Base-by-base conservation (phyloP, 495 filamentous ascomycete species). In the Penicillium bialowiezense region DNA sequence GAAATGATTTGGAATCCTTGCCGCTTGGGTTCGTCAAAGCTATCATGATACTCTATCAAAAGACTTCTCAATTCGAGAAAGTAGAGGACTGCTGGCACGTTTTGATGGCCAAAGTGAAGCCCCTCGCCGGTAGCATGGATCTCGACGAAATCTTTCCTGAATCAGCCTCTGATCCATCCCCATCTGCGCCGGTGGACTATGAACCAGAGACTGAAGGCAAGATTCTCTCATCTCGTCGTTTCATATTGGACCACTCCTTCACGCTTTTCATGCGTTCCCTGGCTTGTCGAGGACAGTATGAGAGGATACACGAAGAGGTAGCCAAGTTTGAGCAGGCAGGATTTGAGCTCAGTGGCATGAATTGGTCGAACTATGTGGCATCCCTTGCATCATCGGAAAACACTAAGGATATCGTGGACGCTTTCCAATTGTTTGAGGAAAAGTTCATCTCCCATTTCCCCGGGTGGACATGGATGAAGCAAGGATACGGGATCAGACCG, bases 391-490 rank as follows among this genome's bases (percentile, higher is more conserved):
- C 58, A 23, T 81, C 76, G 2, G 60, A 67, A 3, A 41, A 56
- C 7, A 38, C 38, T 9, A 44, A 50, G 9, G 62, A 78, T 20
- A 61, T 67, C 31, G 3, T 69, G 3, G 56, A 70, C 19, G 88
- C 89, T 32, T 93, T 93, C 61, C 43, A 58, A 24, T 54, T 81
- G 17, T 90, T 86, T 68, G 90, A 96, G 67, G 52, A 69, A 10
- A 75, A 82, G 26, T 81, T 96, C 47, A 90, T 92, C 80, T 79
- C 79, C 5, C 71, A 78, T 35, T 95, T 88, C 78, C 74, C 74
- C 3, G 87, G 87, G 17, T 96, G 90, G 90, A 59, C 64, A 4
- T 45, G 55, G 39, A 38, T 76, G 40, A 58, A 60, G n/a, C 54
- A 49, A 55, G 64, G 60, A 47, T 52, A 50, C 39, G 67, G 60